phyloP scores from a whole-genome alignment of 495 filamentous ascomycete species.

The Penicillium cinerascens region DNA sequence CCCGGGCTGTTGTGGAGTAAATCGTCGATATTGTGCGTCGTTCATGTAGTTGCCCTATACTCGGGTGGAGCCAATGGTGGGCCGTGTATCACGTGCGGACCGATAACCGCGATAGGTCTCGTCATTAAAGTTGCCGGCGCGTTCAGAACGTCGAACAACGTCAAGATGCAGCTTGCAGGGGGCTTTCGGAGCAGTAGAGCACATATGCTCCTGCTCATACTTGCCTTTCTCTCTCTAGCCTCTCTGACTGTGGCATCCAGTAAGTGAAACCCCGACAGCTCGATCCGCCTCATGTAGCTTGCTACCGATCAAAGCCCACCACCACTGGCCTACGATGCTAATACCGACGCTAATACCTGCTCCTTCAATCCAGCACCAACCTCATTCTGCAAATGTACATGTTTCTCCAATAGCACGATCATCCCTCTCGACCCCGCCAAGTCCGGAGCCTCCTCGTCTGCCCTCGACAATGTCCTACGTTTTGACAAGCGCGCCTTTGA shows the following conservation, averaged over 20 bases:
- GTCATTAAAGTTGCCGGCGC: conserved; percentile 5
- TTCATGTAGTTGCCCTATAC: background rate
- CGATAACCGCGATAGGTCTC: conserved; percentile 15
- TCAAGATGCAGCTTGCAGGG: conserved; percentile 10
- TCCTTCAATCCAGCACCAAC: conserved; percentile 27
- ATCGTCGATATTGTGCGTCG: background rate
- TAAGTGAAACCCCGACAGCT: conserved; percentile 15
- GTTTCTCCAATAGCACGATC: conserved; percentile 86
- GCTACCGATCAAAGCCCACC: background rate
- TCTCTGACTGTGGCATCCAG: conserved; percentile 31
- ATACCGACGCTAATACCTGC: conserved; percentile 4
- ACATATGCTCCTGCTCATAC: conserved; percentile 18
- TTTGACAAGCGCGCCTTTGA: conserved; percentile 20
- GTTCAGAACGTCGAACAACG: background rate
- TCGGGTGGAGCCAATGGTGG: background rate
- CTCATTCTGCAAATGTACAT: no score
- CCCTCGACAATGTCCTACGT: conserved; percentile 23
- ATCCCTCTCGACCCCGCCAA: conserved; percentile 52
- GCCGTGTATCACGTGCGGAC: background rate
- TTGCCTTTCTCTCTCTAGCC: conserved; percentile 22
- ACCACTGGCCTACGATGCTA: conserved; percentile 4
- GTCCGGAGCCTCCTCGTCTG: conserved; percentile 18
- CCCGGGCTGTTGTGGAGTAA: conserved; percentile 17
- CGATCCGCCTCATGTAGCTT: background rate
- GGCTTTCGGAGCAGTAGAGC: conserved; percentile 1